Conservation (phyloP, 805 yeast species). For the Saturnispora gosingensis region DNA sequence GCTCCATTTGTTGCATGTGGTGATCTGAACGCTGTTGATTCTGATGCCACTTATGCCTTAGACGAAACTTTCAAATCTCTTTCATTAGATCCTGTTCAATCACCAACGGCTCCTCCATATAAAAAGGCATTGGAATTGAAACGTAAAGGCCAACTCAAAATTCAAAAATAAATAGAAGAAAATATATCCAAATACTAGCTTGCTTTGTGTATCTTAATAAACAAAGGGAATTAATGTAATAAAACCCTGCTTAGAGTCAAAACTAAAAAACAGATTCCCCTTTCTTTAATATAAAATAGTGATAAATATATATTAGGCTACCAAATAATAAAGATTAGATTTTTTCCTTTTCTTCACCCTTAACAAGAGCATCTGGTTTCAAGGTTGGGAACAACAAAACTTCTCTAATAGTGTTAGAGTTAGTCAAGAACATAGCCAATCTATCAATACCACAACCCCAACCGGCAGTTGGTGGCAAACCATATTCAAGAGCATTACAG, state of each 20-base stretch:
- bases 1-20: conserved; percentile 98
- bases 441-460: conserved; percentile 99
- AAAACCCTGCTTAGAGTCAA: background rate
- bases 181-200: background rate
- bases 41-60: conserved; percentile 85
- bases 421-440: conserved; percentile 94
- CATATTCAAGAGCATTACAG: conserved; percentile 96
- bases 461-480: conserved; percentile 98
- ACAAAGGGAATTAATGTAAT: background rate
- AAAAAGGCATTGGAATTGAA: conserved; percentile 84
- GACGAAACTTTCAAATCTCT: conserved; percentile 31
- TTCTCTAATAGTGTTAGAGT: conserved; percentile 95
- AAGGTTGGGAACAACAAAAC: conserved; percentile 96
- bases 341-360: conserved; percentile 27
- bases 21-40: conserved; percentile 72
- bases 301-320: background rate
- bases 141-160: conserved; percentile 52
- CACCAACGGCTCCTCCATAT: conserved; percentile 96
- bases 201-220: background rate
- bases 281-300: background rate
- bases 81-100: conserved; percentile 84
- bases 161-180: conserved; percentile 4
- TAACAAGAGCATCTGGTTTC: conserved; percentile 69
- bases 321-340: background rate
- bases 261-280: background rate